Evolutionary conservation across 139 green algal genomes (phyloP), one percentile per base, ranked within the genome.

Genomic region (Tetraselmis chui): DNA sequence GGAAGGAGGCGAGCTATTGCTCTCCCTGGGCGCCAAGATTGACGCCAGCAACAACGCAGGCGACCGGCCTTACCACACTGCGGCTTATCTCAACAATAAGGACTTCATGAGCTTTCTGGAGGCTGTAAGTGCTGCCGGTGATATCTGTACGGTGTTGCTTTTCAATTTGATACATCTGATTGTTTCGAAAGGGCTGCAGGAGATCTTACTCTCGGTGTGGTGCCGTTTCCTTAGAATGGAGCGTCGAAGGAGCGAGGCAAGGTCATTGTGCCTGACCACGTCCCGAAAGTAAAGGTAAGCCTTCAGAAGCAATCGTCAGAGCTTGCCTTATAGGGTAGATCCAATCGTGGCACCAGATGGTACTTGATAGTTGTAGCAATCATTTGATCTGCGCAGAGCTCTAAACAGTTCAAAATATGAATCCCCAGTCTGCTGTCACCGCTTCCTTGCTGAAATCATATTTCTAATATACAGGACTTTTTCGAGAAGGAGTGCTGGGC

Each of bases 31-130:
- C 27, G 95, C 95, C 58, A 96, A 97, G 81, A 83, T 96, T 1
- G 92, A 98, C 82, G 95, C 95, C 30, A 94, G 83, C 87, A 98
- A 98, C 89, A 98, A 98, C 81, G 95, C 95, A 0, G 95, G 95
- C 27, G 95, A 98, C 83, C 88, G 86, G 45, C 88, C 94, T 2
- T 98, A 89, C 90, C 94, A 97, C 84, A 97, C 90, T 89, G 94
- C 94, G 0, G 76, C 75, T 26, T 95, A 95, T 87, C 94, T 96
- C 91, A 90, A 87, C 0, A 88, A 97, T 82, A 78, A 88, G 18
- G 91, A 90, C 0, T 85, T 96, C 28, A 93, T 94, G 85, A 81
- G 86, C 2, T 79, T 95, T 11, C 86, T 98, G n/a, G 91, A 95
- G 75, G 83, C 94, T 88, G 93, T 93, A 78, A 25, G 45, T 18